Percentiles rank a stretch among this genome's conserved stretches.
These are phyloP conservation scores for Moesziomyces sp. DNA, from an alignment of 1,284 basidiomycete genomes.

Conservation along the genomic window DNA sequence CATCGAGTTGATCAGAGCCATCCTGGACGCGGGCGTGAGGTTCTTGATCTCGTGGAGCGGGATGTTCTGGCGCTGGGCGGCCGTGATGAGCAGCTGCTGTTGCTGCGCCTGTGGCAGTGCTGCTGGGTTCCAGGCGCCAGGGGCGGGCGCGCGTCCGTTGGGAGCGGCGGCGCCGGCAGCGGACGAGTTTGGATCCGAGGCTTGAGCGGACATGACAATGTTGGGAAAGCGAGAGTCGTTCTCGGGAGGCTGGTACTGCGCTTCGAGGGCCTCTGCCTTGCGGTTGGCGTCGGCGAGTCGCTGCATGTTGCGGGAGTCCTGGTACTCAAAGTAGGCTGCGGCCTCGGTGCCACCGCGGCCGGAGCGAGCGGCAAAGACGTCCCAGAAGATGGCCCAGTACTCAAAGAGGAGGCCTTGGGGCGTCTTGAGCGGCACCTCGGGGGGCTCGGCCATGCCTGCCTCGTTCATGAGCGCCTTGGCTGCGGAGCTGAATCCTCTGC, in stretches of 20 bases:
- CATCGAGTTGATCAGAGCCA: constrained; percentile 57
- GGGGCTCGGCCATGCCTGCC: constrained; percentile 58
- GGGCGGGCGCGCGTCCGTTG: constrained; percentile 28
- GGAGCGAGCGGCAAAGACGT: constrained; percentile 61
- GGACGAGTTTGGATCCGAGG: constrained; percentile 17
- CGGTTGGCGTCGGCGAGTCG: constrained; percentile 41
- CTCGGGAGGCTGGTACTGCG: constrained; percentile 40
- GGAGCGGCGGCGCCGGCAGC: constrained; percentile 10
- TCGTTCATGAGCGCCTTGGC: constrained; percentile 62
- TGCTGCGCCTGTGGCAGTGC: constrained; percentile 57
- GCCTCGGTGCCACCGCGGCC: constrained; percentile 59
- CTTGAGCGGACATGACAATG: constrained; percentile 37
- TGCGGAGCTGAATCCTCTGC: constrained; percentile 56
- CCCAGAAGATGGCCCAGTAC: constrained; percentile 68
- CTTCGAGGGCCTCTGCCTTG: constrained; percentile 45
- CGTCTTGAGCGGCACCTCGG: constrained; percentile 62
- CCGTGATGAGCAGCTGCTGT: constrained; percentile 59
- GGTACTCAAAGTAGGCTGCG: constrained; percentile 55
- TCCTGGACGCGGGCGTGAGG: constrained; percentile 54
- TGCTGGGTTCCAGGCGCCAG: constrained; percentile 44
- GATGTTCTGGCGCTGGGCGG: constrained; percentile 60
- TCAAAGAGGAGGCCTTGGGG: constrained; percentile 64
- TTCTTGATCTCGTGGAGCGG: constrained; percentile 64
- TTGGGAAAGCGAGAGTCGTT: constrained; percentile 47
- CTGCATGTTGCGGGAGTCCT: constrained; percentile 58